A percentile compares a stretch with the other conserved stretches of the same genome.
These are phyloP conservation scores for Calocybe gangraenosa DNA, from an alignment of 768 basidiomycete species.

Conservation along the genomic window DNA sequence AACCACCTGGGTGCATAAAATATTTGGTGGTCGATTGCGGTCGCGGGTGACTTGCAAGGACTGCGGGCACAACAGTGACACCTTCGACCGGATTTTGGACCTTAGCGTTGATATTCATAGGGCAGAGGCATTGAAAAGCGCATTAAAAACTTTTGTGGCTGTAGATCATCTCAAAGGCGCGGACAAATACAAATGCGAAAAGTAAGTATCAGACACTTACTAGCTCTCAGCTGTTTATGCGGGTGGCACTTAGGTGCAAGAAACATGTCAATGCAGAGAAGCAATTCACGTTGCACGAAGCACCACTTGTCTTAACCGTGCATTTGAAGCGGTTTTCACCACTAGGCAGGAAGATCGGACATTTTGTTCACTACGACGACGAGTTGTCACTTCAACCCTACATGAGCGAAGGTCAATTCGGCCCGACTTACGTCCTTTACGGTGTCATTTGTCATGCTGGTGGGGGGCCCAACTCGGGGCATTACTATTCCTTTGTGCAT, in stretches of 20 bases:
- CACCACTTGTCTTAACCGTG: constrained; percentile 84
- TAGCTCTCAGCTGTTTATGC: constrained; percentile 1
- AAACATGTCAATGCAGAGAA: constrained; percentile 88
- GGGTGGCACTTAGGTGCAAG: constrained; percentile 65
- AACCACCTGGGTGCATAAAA: constrained; percentile 90
- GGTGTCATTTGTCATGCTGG: constrained; percentile 94
- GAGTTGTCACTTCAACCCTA: constrained; percentile 64
- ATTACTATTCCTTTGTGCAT: constrained; percentile 88
- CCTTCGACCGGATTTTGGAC: constrained; percentile 93
- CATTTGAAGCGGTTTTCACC: constrained; percentile 96
- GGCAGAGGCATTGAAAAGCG: constrained; percentile 58
- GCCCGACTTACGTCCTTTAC: constrained; percentile 81
- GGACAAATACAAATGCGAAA: constrained; percentile 99
- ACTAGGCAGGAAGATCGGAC: constrained; percentile 80
- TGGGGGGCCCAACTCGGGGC: constrained; percentile 89
- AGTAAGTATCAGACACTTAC: constrained; percentile 47
- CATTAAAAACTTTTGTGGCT: constrained; percentile 75
- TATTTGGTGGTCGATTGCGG: constrained; percentile 90
- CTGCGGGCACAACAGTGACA: constrained; percentile 89
- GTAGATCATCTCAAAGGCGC: constrained; percentile 82
- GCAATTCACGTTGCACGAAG: constrained; percentile 81
- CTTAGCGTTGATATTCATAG: constrained; percentile 86
- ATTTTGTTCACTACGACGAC: constrained; percentile 76
- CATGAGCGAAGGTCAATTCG: constrained; percentile 80
- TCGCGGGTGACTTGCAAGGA: constrained; percentile 84